Evolutionary conservation across 768 basidiomycete species (phyloP), one percentile per base, ranked within the genome.

Genomic region (Rhodotorula sphaerocarpa): DNA sequence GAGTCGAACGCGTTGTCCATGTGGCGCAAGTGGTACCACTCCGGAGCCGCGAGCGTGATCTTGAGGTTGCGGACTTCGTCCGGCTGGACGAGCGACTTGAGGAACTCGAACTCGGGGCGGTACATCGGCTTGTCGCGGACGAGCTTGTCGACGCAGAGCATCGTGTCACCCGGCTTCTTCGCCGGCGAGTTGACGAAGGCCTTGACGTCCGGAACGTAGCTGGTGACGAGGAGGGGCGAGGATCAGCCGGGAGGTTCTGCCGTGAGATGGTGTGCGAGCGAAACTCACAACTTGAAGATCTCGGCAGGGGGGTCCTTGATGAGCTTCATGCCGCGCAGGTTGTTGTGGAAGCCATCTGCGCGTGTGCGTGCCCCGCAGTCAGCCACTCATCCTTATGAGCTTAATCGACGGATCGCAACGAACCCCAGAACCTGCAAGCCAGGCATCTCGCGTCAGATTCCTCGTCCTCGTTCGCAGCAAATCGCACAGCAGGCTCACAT

Each of bases 41-140:
- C 82, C 5, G 86, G 86, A 0, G 85, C 82, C 62, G 82, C 84
- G 74, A 86, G 77, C 20, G 84, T 87, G 61, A 87, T 70, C 73
- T 89, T 88, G 74, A 87, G 80, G 70, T 79, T 78, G 70, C 79
- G 79, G 61, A 85, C 81, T 44, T 72, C 67, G 27, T 67, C 61
- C n/a, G 63, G 59, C 33, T 67, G 50, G 52, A 71, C 61, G 43
- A 63, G 31, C 18, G 59, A 60, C 50, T 56, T 52, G 47, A 70
- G 25, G 61, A 46, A 65, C 43, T 69, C 59, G 50, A 73, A 68
- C 57, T 72, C 71, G 56, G 63, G 70, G 28, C 63, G 63, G 67
- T 68, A 68, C 62, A 64, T 64, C 25, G 59, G 59, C 59, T 68
- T 68, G 52, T 55, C 59, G 57, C 67, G 63, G 23, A 59, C 57